Conservation (phyloP, 2,329 filamentous ascomycete species). For the Bertia moriformis region DNA sequence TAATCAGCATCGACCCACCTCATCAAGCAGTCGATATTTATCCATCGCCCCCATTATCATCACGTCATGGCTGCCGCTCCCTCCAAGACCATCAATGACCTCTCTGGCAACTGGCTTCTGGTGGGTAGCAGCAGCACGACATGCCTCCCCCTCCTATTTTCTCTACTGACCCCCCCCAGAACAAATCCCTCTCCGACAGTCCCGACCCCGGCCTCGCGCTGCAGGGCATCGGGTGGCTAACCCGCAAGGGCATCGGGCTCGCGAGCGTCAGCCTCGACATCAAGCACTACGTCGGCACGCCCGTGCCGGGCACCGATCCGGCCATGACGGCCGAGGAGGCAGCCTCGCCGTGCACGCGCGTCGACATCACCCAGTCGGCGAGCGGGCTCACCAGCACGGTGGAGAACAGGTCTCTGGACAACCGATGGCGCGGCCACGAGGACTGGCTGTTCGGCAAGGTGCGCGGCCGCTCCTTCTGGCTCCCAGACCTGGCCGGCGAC, state of each 20-base stretch:
- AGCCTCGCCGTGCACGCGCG: slow-evolving; percentile 29
- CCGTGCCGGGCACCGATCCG: slow-evolving; percentile 21
- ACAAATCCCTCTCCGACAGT: slow-evolving; percentile 58
- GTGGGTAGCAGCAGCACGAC: slow-evolving; percentile 26
- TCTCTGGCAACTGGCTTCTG: slow-evolving; percentile 57
- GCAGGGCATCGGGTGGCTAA: slow-evolving; percentile 59
- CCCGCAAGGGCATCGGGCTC: slow-evolving; percentile 55
- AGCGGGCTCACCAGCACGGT: slow-evolving; percentile 52
- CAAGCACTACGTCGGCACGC: slow-evolving; percentile 33
- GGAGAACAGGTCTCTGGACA: slow-evolving; percentile 38
- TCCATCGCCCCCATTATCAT: not conserved
- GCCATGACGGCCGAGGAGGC: slow-evolving; percentile 13
- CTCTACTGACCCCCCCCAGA: slow-evolving; percentile 29
- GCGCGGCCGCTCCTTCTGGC: slow-evolving; percentile 40
- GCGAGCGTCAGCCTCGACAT: slow-evolving; percentile 56
- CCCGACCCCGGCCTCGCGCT: slow-evolving; percentile 56
- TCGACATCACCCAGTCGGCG: slow-evolving; percentile 59
- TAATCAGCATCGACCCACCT: too few species aligned
- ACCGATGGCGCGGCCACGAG: slow-evolving; percentile 41
- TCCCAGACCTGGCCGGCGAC: too few species aligned
- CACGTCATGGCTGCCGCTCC: slow-evolving; percentile 57
- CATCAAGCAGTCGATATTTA: too few species aligned
- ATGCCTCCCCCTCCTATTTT: not conserved
- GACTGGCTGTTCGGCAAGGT: slow-evolving; percentile 72
- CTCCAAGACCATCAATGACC: slow-evolving; percentile 49